A percentile compares a stretch with the other conserved stretches of the same genome.
Conservation (phyloP, 345 rosid species). For the Gossypium stocksii region DNA sequence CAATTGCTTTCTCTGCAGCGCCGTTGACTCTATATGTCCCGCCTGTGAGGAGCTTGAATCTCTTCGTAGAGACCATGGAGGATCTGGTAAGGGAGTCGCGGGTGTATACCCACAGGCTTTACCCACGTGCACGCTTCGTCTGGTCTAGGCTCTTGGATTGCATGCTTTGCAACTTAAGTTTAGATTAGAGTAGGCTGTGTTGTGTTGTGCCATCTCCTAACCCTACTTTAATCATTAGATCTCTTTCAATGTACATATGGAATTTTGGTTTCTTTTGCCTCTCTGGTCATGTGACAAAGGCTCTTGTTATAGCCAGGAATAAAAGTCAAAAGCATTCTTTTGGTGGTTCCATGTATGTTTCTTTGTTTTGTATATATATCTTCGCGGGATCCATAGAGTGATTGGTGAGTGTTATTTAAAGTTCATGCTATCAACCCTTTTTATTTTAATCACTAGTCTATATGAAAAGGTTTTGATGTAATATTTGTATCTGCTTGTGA, state of each 20-base stretch:
- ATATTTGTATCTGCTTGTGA: neutral
- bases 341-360: neutral
- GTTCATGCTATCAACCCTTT: neutral
- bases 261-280: neutral
- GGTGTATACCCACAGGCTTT: conserved; percentile 44
- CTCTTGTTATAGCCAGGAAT: neutral
- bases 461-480: neutral
- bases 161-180: conserved; percentile 47
- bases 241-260: neutral
- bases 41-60: conserved; percentile 73
- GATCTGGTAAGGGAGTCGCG: conserved; percentile 53
- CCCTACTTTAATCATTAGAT: neutral
- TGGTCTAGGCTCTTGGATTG: conserved; percentile 72
- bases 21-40: conserved; percentile 85
- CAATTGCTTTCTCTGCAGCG: conserved; percentile 86
- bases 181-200: conserved; percentile 13
- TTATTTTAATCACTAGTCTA: too few species aligned
- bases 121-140: conserved; percentile 60
- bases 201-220: neutral
- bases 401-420: neutral
- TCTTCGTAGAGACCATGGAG: conserved; percentile 71
- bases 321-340: neutral
- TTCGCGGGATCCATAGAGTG: neutral
- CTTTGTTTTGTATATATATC: neutral
- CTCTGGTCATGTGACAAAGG: neutral